These are phyloP conservation scores for Phaeosphaeriaceae sp. DNA, from an alignment of 2,329 filamentous ascomycete species.

Conservation along the genomic window DNA sequence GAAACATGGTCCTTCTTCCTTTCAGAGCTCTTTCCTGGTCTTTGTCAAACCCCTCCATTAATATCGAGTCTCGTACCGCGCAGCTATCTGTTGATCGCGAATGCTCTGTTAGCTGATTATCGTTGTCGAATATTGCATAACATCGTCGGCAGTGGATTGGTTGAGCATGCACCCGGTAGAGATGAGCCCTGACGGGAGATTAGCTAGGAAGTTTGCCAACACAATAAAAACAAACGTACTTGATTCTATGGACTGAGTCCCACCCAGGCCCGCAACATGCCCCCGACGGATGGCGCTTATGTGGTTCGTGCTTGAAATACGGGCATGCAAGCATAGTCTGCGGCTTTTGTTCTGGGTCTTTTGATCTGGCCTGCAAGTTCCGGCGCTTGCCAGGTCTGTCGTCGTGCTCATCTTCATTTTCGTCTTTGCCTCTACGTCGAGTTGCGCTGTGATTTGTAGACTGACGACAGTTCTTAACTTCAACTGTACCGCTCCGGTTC, in stretches of 20 bases:
- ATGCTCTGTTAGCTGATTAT: conserved; percentile 5
- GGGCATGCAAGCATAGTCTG: not conserved
- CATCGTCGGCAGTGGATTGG: conserved; percentile 9
- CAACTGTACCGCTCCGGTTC: not conserved
- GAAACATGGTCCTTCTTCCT: conserved; percentile 10
- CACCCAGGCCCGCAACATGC: conserved; percentile 1
- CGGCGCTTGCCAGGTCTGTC: not conserved
- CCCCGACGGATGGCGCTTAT: not conserved
- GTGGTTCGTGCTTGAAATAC: not conserved
- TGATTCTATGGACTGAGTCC: not conserved
- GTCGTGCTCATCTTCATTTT: not conserved
- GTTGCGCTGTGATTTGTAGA: not conserved
- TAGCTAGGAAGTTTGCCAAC: no score
- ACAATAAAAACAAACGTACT: not conserved
- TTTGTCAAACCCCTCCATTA: conserved; percentile 7
- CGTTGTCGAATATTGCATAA: conserved; percentile 4
- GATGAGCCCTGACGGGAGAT: conserved; percentile 3
- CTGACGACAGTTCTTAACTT: no score
- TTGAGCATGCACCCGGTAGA: conserved; percentile 10
- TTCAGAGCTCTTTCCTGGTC: conserved; percentile 9
- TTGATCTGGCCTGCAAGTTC: not conserved
- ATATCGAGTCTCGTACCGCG: not conserved
- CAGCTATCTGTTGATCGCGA: conserved; percentile 1
- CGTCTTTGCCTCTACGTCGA: no score
- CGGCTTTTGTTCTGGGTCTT: not conserved